These are phyloP conservation scores for Globisporangium rhizosaccharum DNA, from an alignment of 352 stramenopile genomes.

Conservation along the genomic window DNA sequence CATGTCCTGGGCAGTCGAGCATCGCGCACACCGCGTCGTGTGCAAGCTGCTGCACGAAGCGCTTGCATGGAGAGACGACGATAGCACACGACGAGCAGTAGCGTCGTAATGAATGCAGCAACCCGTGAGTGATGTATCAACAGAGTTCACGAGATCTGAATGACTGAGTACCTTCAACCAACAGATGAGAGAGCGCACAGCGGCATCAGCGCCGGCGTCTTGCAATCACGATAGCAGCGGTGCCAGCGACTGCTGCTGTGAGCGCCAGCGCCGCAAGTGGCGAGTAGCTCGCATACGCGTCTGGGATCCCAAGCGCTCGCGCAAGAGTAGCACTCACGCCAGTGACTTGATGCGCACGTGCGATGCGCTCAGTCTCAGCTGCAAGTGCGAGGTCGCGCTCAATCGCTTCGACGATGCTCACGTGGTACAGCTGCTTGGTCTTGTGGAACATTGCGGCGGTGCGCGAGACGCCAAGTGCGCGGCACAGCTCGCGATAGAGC, in stretches of 20 bases:
- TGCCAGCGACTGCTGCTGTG: constrained; percentile 13
- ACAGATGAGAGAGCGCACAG: too few relatives aligned
- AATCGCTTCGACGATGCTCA: background rate
- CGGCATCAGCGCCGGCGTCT: background rate
- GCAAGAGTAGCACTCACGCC: constrained; percentile 8
- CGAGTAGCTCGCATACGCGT: constrained; percentile 24
- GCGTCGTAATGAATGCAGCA: too few relatives aligned
- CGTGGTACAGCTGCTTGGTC: background rate
- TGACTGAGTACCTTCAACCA: too few relatives aligned
- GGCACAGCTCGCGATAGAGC: background rate
- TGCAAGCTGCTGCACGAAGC: too few relatives aligned
- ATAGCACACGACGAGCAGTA: too few relatives aligned
- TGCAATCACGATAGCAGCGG: constrained; percentile 2
- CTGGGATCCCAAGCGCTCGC: constrained; percentile 23
- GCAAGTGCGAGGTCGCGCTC: background rate
- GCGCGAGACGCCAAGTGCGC: background rate
- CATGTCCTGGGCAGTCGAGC: background rate
- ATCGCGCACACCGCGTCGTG: too few relatives aligned
- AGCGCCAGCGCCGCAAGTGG: constrained; percentile 9
- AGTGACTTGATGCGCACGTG: background rate
- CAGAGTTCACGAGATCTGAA: too few relatives aligned
- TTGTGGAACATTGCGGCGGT: background rate
- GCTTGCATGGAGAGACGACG: background rate
- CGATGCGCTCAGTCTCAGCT: too few relatives aligned
- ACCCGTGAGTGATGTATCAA: too few relatives aligned